These are phyloP conservation scores for Plantago coronopus DNA, from an alignment of 305 asterid species.

Conservation along the genomic window DNA sequence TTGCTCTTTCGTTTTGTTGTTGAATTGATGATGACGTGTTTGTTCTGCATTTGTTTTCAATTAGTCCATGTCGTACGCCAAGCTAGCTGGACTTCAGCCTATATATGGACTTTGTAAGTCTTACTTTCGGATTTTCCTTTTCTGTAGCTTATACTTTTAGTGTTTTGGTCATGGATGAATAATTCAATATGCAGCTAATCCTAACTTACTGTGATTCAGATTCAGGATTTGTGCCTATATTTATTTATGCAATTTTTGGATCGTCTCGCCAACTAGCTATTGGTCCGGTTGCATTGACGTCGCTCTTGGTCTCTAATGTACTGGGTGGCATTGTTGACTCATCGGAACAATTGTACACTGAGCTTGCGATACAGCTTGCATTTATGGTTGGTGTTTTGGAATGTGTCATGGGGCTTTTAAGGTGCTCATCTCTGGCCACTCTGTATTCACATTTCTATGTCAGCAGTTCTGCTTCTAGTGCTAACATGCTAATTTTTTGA, in stretches of 20 bases:
- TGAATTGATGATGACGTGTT: slow-evolving; percentile 10
- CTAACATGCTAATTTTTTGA: slow-evolving; percentile 5
- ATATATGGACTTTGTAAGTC: slow-evolving; percentile 98
- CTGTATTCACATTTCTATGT: slow-evolving; percentile 17
- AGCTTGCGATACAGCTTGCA: slow-evolving; percentile 89
- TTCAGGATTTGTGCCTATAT: slow-evolving; percentile 95
- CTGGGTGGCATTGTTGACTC: slow-evolving; percentile 75
- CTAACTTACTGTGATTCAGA: slow-evolving; percentile 43
- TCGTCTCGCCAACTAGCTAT: slow-evolving; percentile 99
- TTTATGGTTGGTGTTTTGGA: slow-evolving; percentile 95
- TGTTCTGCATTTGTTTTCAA: slow-evolving; percentile 14
- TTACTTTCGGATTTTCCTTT: slow-evolving; percentile 7
- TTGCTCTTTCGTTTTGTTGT: not conserved
- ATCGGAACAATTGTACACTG: slow-evolving; percentile 81
- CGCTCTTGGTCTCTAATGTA: slow-evolving; percentile 89
- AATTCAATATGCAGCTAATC: not conserved
- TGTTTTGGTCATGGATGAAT: slow-evolving; percentile 10
- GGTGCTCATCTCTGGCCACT: slow-evolving; percentile 45
- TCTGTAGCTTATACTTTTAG: not conserved
- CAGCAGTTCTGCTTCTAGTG: slow-evolving; percentile 9
- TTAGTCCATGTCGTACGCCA: slow-evolving; percentile 98
- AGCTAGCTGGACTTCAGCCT: slow-evolving; percentile 97
- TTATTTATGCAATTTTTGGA: slow-evolving; percentile 85
- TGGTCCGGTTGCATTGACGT: slow-evolving; percentile 95
- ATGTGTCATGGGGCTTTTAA: slow-evolving; percentile 83